Conservation (phyloP, 345 rosid species). For the Erysimum cheiranthoides region DNA sequence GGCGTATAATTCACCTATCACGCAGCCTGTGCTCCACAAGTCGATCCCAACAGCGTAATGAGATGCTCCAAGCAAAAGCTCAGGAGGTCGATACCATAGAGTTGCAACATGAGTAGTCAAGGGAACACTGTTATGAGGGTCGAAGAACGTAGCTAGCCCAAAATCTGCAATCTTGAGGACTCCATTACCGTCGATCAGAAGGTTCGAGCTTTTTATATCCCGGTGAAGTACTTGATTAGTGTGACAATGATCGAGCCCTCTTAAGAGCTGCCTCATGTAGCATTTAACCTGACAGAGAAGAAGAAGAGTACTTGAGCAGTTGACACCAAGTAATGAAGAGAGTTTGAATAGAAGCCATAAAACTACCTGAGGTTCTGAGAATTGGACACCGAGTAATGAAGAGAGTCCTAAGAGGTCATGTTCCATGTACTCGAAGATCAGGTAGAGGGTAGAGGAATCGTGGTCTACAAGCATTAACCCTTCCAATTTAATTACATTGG, state of each 20-base stretch:
- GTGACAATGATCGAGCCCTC: conserved; percentile 94
- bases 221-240: conserved; percentile 76
- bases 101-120: conserved; percentile 92
- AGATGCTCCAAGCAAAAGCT: conserved; percentile 87
- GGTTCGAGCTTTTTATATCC: conserved; percentile 95
- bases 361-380: conserved; percentile 83
- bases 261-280: conserved; percentile 85
- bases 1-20: conserved; percentile 80
- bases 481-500: conserved; percentile 83
- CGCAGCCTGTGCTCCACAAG: conserved; percentile 94
- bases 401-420: conserved; percentile 92
- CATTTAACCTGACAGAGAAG: conserved; percentile 70
- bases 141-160: conserved; percentile 77
- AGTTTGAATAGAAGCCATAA: conserved; percentile 32
- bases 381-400: conserved; percentile 70
- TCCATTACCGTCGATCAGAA: conserved; percentile 77
- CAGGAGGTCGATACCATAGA: conserved; percentile 97
- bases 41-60: conserved; percentile 81
- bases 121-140: conserved; percentile 61
- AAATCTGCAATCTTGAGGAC: conserved; percentile 94
- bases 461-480: conserved; percentile 70
- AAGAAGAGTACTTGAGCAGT: conserved; percentile 65
- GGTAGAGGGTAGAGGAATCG: conserved; percentile 68
- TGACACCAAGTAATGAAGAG: conserved; percentile 63
- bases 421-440: conserved; percentile 95